Conservation (phyloP, 306 rosid species). For the Psophocarpus tetragonolobus region DNA sequence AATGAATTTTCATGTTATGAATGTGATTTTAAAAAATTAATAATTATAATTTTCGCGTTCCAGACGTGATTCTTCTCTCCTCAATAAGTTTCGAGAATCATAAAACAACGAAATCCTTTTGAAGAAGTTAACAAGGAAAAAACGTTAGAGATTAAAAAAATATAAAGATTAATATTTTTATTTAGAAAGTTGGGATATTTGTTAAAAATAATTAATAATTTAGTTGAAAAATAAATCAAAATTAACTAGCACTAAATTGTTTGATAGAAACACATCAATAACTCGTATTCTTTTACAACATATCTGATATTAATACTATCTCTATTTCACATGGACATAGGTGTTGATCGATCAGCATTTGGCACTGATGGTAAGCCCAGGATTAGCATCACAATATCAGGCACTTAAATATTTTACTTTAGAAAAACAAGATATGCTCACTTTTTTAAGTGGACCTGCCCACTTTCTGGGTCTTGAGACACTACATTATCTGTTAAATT, state of each 20-base stretch:
- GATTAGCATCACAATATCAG: not conserved
- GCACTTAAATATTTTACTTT: conserved; percentile 23
- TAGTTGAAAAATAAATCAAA: not conserved
- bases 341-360: conserved; percentile 3
- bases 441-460: conserved; percentile 25
- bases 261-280: not conserved
- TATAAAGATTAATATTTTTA: too few species aligned
- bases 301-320: not conserved
- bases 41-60: too few species aligned
- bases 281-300: not conserved
- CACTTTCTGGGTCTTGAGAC: conserved; percentile 15
- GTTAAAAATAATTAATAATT: too few species aligned
- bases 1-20: too few species aligned
- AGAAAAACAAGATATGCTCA: not conserved
- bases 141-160: too few species aligned
- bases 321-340: not conserved
- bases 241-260: not conserved
- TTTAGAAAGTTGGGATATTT: too few species aligned
- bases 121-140: too few species aligned
- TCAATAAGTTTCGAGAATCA: too few species aligned
- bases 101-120: too few species aligned
- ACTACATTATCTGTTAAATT: conserved; percentile 18
- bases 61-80: too few species aligned
- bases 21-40: too few species aligned
- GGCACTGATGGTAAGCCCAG: conserved; percentile 14